Evolutionary conservation across 352 stramenopile species (phyloP), one percentile per base, ranked within the genome.

Genomic region (Globisporangium megalacanthum): DNA sequence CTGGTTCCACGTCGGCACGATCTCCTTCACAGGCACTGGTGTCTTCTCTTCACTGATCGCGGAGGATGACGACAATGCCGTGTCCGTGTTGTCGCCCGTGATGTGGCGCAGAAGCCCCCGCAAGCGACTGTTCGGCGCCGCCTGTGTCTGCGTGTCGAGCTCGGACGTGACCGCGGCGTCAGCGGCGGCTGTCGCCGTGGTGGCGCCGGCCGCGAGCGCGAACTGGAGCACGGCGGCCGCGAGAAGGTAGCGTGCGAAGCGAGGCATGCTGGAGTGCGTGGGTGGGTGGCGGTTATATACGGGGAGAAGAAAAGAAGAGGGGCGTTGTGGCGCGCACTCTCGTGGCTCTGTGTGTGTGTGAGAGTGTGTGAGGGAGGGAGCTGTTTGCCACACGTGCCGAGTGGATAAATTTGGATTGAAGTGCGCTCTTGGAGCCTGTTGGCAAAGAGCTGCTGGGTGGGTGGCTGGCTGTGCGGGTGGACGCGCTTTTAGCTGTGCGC

Each of bases 81-180:
- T 7, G 19, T 53, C 41, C 3, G 29, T 22, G 44, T 33, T 17
- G 20, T 33, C 49, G 37, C 22, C 60, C 39, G 70, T 71, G 29
- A 81, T 60, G 55, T 73, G 72, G 46, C 67, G 58, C 58, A 78
- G 54, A 17, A 79, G 56, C 2, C 71, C 71, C 25, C 71, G 76
- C 10, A 85, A 57, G 17, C 54, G 60, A n/a, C 54, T 42, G 50
- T 77, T 72, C 5, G 64, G 65, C 25, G 49, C 10, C 35, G 35
- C 49, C 51, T 71, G 60, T 15, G 54, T 52, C 51, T 71, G 60
- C n/a, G 54, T 35, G 36, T 72, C 62, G 47, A 45, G 36, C 13
- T 44, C 45, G 6, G 44, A 44, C 6, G 50, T 46, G 17, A 19
- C 22, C 11, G 62, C 39, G 4, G 36, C 36, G 17, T 39, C 50